Percentiles rank a stretch among this genome's conserved stretches.
Evolutionary conservation across 768 basidiomycete species (phyloP).

Genomic region (Pleurotus cornucopiae): DNA sequence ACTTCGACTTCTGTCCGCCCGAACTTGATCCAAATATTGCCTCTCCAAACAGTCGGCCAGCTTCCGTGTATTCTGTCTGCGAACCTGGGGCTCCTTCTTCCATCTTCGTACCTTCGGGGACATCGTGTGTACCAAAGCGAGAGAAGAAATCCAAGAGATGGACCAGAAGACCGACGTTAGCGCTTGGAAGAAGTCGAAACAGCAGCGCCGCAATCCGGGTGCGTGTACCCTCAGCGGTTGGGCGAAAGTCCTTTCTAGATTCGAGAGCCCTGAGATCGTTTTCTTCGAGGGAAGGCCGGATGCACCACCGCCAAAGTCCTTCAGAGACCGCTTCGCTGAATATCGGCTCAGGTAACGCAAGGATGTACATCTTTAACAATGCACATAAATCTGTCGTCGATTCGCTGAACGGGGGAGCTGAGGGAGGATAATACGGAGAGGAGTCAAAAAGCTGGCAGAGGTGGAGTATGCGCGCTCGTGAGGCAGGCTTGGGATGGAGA

Average conservation of each 20-base stretch:
- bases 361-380: constrained; percentile 34
- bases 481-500: neutral
- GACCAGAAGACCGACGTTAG: constrained; percentile 37
- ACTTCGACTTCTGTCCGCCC: neutral
- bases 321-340: constrained; percentile 29
- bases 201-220: constrained; percentile 30
- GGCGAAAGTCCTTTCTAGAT: constrained; percentile 6
- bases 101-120: neutral
- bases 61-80: neutral
- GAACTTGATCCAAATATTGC: neutral
- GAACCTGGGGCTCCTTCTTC: neutral
- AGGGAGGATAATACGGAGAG: neutral
- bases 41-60: constrained; percentile 1
- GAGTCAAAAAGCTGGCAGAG: neutral
- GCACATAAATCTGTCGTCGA: constrained; percentile 37
- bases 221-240: constrained; percentile 9
- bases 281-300: constrained; percentile 15
- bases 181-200: constrained; percentile 37
- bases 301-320: constrained; percentile 32
- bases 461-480: neutral
- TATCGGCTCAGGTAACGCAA: constrained; percentile 35
- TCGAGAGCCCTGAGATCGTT: neutral
- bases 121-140: neutral
- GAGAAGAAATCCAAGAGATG: constrained; percentile 40
- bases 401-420: constrained; percentile 12